Conservation (phyloP, 2,329 filamentous ascomycete genomes). For the Conoideocrella luteorostrata region DNA sequence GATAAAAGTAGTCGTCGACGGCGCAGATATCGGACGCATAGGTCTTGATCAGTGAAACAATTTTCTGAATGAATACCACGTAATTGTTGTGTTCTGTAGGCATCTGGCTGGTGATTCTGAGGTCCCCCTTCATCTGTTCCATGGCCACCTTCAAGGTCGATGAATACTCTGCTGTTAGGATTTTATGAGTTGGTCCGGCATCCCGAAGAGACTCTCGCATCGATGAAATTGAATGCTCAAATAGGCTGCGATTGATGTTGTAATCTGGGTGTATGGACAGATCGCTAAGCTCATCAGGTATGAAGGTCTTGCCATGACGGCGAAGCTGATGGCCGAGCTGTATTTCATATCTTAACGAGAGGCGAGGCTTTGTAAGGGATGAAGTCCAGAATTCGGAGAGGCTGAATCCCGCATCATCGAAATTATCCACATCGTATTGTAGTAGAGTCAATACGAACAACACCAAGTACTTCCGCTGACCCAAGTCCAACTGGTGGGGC, state of each 20-base stretch:
- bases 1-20: constrained; percentile 50
- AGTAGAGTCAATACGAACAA: constrained; percentile 48
- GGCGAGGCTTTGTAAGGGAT: constrained; percentile 43
- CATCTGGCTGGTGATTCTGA: constrained; percentile 31
- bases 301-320: constrained; percentile 33
- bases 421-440: constrained; percentile 38
- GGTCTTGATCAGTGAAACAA: constrained; percentile 48
- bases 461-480: constrained; percentile 38
- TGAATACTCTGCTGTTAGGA: constrained; percentile 34
- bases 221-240: constrained; percentile 39
- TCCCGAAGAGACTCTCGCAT: constrained; percentile 44
- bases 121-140: constrained; percentile 47
- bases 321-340: constrained; percentile 41
- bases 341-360: constrained; percentile 41
- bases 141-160: constrained; percentile 40
- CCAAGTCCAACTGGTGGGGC: constrained; percentile 31
- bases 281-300: constrained; percentile 33
- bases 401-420: constrained; percentile 38
- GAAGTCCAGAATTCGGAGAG: constrained; percentile 47
- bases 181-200: constrained; percentile 28
- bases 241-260: constrained; percentile 40
- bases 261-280: constrained; percentile 39
- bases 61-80: constrained; percentile 44
- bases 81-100: constrained; percentile 38
- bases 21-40: constrained; percentile 47